phyloP scores from a whole-genome alignment of 352 stramenopile species.

The Thalassiosira livingstoniorum region DNA sequence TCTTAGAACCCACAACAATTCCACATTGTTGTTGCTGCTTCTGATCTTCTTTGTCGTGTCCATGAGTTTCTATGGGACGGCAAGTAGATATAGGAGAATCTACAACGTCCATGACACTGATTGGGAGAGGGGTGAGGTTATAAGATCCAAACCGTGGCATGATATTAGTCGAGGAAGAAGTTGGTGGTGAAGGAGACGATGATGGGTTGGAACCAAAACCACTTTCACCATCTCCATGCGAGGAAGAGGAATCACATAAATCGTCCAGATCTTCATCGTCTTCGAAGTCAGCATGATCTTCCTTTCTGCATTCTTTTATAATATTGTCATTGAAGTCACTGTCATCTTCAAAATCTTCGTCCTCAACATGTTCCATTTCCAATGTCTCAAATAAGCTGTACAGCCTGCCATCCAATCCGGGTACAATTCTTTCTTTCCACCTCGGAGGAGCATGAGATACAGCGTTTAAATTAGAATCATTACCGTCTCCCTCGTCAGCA shows the following conservation, averaged over 20 bases:
- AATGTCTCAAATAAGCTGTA: slow-evolving; percentile 65
- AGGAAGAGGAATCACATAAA: slow-evolving; percentile 14
- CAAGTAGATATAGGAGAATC: slow-evolving; percentile 66
- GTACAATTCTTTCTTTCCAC: slow-evolving; percentile 70
- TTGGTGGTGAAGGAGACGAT: background rate
- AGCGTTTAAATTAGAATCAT: slow-evolving; percentile 33
- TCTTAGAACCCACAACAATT: slow-evolving; percentile 79
- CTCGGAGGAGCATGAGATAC: slow-evolving; percentile 3
- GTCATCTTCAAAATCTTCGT: slow-evolving; percentile 14
- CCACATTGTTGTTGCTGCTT: slow-evolving; percentile 67
- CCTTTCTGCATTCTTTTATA: slow-evolving; percentile 21
- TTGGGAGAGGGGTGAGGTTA: slow-evolving; percentile 46
- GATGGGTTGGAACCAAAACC: background rate
- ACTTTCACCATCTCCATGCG: background rate
- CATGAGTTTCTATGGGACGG: slow-evolving; percentile 2
- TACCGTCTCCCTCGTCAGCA: slow-evolving; percentile 6
- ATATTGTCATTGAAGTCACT: slow-evolving; percentile 15
- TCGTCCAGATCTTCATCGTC: slow-evolving; percentile 40
- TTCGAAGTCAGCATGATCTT: slow-evolving; percentile 21
- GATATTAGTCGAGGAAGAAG: slow-evolving; percentile 11
- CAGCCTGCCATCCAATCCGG: slow-evolving; percentile 79
- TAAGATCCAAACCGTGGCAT: slow-evolving; percentile 39
- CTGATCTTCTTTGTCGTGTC: background rate
- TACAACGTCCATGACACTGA: slow-evolving; percentile 60
- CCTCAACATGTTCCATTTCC: slow-evolving; percentile 14